Base-by-base conservation (phyloP, 352 stramenopile species). In the Elongisporangium senticosum region DNA sequence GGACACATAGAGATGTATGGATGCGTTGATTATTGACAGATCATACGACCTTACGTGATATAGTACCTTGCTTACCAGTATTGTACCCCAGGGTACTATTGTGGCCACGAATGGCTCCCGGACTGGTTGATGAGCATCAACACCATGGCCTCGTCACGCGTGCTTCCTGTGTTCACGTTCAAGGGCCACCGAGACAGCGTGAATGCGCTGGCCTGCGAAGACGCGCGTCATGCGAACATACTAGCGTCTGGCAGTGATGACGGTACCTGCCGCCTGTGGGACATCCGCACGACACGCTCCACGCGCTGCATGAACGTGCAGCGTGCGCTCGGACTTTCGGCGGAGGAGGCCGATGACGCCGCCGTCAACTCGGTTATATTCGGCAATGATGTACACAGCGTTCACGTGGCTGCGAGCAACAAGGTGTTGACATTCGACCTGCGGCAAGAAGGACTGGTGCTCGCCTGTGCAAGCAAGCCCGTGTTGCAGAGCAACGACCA, bases 391-490 rank as follows among this genome's bases (percentile, higher is more conserved):
- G 55, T 58, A 5, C 79, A 76, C 28, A 43, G 11, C 33, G 69
- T 92, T 19, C 80, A 90, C 58, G 66, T 85, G 3, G 72, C 83
- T 14, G 75, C 80, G 20, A 64, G 72, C 28, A 86, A 69, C 61
- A 87, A 88, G 37, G 63, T 90, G 21, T 61, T 90, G 21, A 83
- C 74, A 2, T 92, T 92, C 56, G 79, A 92, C 54, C 56, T 92
- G 55, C 79, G 83, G 20, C 68, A 86, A 43, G 59, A 79, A 47
- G 67, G 61, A 1, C 58, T 92, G 26, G 75, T 92, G 37, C 63
- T 92, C 8, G 58, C 81, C 58, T 77, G 67, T 59, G 67, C 70
- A n/a, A 67, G 78, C 60, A 63, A 75, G 23, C 73, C 84, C 56
- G 48, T 85, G n/a, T 78, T 90, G 39, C 73, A 87, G 56, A 67